phyloP scores from a whole-genome alignment of 2,329 filamentous ascomycete genomes.

The Fusarium sp. region DNA sequence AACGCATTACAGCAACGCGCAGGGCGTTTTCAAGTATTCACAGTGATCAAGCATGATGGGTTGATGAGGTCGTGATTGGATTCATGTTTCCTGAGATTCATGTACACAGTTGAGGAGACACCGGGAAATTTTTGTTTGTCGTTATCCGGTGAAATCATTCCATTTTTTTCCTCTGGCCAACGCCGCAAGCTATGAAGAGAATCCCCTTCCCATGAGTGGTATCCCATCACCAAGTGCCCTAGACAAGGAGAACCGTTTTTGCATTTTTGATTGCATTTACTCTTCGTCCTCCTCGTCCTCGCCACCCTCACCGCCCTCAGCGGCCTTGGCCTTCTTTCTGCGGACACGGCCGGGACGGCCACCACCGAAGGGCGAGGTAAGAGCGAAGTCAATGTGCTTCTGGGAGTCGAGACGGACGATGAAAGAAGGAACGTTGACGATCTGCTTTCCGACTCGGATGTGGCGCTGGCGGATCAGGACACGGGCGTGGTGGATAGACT shows the following conservation, averaged over 20 bases:
- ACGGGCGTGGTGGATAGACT: slow-evolving; percentile 99
- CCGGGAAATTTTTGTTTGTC: slow-evolving; percentile 42
- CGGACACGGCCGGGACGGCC: slow-evolving; percentile 96
- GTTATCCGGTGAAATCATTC: slow-evolving; percentile 55
- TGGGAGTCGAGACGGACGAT: slow-evolving; percentile 99
- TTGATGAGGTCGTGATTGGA: slow-evolving; percentile 33
- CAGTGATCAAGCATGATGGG: slow-evolving; percentile 14
- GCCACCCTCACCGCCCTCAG: slow-evolving; percentile 83
- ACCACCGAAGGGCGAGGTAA: slow-evolving; percentile 97
- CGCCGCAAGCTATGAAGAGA: slow-evolving; percentile 64
- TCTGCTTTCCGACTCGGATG: slow-evolving; percentile 99
- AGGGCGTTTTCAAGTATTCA: slow-evolving; percentile 2
- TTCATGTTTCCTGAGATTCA: slow-evolving; percentile 42
- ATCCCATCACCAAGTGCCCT: slow-evolving; percentile 50
- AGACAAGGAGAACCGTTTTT: slow-evolving; percentile 49
- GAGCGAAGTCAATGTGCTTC: slow-evolving; percentile 99
- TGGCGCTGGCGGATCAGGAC: slow-evolving; percentile 99
- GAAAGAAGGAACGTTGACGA: slow-evolving; percentile 99
- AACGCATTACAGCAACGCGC: not conserved
- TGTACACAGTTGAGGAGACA: slow-evolving; percentile 43
- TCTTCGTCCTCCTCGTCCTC: slow-evolving; percentile 90
- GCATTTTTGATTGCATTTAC: slow-evolving; percentile 59
- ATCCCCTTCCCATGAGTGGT: slow-evolving; percentile 55
- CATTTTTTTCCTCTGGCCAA: slow-evolving; percentile 62
- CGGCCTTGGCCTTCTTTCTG: slow-evolving; percentile 99